A percentile compares a stretch with the other conserved stretches of the same genome.
Conservation (phyloP, 768 basidiomycete genomes). For the Tricholoma terreum region DNA sequence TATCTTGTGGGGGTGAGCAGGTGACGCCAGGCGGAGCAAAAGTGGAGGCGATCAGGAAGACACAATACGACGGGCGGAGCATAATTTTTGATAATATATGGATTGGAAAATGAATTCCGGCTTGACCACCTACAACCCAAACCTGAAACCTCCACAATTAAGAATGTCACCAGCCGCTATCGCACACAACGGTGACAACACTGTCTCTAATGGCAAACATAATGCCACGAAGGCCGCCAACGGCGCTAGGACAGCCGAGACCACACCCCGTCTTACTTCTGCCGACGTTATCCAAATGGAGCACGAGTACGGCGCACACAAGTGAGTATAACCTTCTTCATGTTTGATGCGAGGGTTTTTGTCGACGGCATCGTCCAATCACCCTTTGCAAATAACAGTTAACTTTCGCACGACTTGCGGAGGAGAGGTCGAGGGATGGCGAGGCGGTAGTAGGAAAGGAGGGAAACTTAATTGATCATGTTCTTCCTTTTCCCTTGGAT, state of each 20-base stretch:
- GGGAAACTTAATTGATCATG: slow-evolving; percentile 14
- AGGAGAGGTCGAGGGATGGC: background rate
- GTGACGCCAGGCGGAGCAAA: background rate
- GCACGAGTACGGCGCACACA: slow-evolving; percentile 81
- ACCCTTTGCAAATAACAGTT: slow-evolving; percentile 22
- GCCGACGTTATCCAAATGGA: slow-evolving; percentile 77
- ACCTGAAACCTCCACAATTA: background rate
- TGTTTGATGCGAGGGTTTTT: slow-evolving; percentile 18
- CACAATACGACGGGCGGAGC: slow-evolving; percentile 14
- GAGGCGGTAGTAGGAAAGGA: slow-evolving; percentile 9
- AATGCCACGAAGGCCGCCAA: slow-evolving; percentile 12
- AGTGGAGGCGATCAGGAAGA: background rate
- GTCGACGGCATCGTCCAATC: slow-evolving; percentile 26
- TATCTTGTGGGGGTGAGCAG: background rate
- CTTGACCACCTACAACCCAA: slow-evolving; percentile 10
- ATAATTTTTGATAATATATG: slow-evolving; percentile 3
- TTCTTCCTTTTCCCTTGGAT: slow-evolving; percentile 19
- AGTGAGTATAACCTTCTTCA: slow-evolving; percentile 52
- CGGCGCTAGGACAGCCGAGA: background rate
- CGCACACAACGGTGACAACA: slow-evolving; percentile 14
- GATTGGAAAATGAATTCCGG: slow-evolving; percentile 4
- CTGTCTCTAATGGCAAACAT: slow-evolving; percentile 23
- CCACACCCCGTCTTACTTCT: slow-evolving; percentile 42
- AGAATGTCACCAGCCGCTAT: slow-evolving; percentile 26
- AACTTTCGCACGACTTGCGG: slow-evolving; percentile 14